Conservation (phyloP, 2,329 filamentous ascomycete genomes). For the Harringtonia aguacate region DNA sequence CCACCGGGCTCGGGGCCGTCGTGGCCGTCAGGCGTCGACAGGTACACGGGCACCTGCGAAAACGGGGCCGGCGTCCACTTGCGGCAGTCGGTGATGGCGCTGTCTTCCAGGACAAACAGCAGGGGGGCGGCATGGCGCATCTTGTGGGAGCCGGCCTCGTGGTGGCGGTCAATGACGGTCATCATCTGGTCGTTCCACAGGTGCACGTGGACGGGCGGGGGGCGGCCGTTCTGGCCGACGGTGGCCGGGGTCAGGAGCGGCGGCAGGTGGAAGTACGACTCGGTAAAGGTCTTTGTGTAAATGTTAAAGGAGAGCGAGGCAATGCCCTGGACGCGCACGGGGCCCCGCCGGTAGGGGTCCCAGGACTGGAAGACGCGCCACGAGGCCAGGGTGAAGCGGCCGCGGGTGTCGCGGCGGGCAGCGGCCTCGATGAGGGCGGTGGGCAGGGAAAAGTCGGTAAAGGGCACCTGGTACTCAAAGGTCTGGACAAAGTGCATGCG, state of each 20-base stretch:
- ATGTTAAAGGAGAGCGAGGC: constrained; percentile 10
- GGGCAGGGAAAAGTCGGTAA: constrained; percentile 3
- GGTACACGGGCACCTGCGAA: constrained; percentile 8
- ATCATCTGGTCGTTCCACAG: constrained; percentile 13
- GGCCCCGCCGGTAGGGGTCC: not conserved
- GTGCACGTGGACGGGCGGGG: constrained; percentile 2
- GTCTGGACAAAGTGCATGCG: constrained; percentile 5
- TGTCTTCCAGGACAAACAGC: constrained; percentile 10
- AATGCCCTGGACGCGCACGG: not conserved
- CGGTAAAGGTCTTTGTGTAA: constrained; percentile 6
- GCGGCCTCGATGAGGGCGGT: constrained; percentile 5
- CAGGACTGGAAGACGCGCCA: constrained; percentile 3
- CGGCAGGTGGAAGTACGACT: constrained; percentile 7
- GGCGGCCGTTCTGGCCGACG: not conserved
- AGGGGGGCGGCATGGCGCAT: constrained; percentile 8
- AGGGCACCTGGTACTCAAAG: constrained; percentile 3
- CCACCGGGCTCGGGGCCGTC: too few relatives aligned
- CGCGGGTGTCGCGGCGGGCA: constrained; percentile 5
- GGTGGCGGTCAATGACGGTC: constrained; percentile 8
- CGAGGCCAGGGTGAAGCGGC: constrained; percentile 5
- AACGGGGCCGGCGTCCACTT: constrained; percentile 2
- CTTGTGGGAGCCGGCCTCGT: constrained; percentile 3
- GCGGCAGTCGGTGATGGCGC: not conserved
- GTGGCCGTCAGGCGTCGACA: too few relatives aligned
- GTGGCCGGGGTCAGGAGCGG: not conserved